Evolutionary conservation across 2,329 filamentous ascomycete genomes (phyloP), one percentile per base, ranked within the genome.

Genomic region (Colletotrichum sp.): DNA sequence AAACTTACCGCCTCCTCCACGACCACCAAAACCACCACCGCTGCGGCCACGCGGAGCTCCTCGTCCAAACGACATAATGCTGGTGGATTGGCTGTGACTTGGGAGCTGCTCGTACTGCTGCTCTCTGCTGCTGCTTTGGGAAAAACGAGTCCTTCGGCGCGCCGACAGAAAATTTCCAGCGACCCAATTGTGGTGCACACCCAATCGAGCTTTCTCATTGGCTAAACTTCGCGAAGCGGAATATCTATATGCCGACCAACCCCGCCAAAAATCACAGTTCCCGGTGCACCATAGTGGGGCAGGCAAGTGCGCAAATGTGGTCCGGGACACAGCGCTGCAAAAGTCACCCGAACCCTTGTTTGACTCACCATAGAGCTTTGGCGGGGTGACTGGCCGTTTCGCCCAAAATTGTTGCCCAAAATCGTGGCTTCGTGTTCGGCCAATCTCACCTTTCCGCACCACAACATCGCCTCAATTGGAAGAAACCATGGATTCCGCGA

Each of bases 401-500:
- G 47, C 27, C 71, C 70, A 75, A 74, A 74, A 64, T 66, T 62
- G 15, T 57, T 66, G 55, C 27, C 59, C 8, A 24, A n/a, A 70
- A 36, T 55, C n/a, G 36, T 38, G 33, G 36, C 21, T 51, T 31
- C 43, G 38, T 24, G 33, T 66, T 34, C 57, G 12, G 27, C 31
- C 54, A 36, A 55, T 31, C 36, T 51, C 27, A 63, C 27, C 29
- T 34, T 36, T 66, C 27, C 64, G 34, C 59, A 61, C 73, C 66
- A 65, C 66, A 51, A 43, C 29, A 47, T 11, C 34, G 27, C 64
- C 36, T 47, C 64, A 69, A 72, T 69, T 71, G 67, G 58, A 73
- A 69, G 70, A 69, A 61, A 76, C 31, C 77, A 89, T 89, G 87
- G 87, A 88, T 77, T 81, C 84, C 76, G 84, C 86, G 66, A 87